phyloP scores from a whole-genome alignment of 2,329 filamentous ascomycete species.

The Cladosporium sp. region DNA sequence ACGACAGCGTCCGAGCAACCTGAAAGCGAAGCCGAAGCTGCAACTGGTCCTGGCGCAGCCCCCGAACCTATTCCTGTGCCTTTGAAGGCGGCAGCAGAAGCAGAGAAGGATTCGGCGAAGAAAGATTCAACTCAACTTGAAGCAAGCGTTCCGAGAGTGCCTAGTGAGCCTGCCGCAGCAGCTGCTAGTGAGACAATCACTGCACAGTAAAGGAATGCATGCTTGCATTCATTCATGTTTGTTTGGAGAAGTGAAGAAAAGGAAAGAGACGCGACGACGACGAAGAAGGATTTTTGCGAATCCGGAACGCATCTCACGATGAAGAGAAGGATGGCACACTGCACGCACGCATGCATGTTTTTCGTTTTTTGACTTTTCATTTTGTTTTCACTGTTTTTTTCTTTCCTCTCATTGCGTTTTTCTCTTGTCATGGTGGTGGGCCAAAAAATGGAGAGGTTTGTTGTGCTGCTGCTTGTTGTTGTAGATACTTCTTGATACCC shows the following conservation, averaged over 20 bases:
- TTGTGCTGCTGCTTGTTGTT: background rate
- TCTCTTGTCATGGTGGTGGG: background rate
- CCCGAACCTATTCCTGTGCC: background rate
- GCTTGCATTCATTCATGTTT: no score
- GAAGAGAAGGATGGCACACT: no score
- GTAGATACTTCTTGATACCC: background rate
- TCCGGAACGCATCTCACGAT: no score
- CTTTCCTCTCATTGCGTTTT: background rate
- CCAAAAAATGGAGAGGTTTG: background rate
- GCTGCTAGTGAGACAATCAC: no score
- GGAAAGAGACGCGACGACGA: no score
- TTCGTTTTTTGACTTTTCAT: no score
- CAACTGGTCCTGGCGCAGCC: background rate
- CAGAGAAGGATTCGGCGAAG: background rate
- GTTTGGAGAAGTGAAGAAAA: no score
- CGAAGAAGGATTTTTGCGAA: no score
- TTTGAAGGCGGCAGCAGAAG: background rate
- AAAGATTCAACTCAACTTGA: constrained; percentile 8
- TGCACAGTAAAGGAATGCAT: no score
- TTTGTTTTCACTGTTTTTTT: background rate
- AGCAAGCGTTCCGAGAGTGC: background rate
- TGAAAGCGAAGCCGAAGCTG: background rate
- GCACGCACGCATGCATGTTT: no score
- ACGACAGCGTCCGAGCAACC: background rate
- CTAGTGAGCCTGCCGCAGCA: background rate